Base-by-base conservation (phyloP, 2,329 filamentous ascomycete genomes). In the Macrophomina tecta region DNA sequence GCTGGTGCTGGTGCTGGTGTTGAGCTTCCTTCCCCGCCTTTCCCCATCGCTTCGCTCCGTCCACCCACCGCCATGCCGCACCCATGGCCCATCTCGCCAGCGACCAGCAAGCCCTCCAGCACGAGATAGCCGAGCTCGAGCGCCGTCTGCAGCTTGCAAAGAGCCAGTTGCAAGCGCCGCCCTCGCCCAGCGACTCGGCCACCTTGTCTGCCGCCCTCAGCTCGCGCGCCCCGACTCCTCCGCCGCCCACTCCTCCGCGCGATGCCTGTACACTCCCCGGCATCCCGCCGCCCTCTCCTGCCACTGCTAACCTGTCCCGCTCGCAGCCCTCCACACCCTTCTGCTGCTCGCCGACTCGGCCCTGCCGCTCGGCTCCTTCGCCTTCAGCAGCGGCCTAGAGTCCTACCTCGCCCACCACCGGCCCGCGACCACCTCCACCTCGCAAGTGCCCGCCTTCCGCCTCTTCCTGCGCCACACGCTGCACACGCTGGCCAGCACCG, bases 351-450 rank as follows among this genome's bases (percentile, higher is more conserved):
- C 92, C 56, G 92, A 95, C 82, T 94, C 92, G 1, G 91, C 91
- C 14, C 86, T 95, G 2, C 92, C 92, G 0, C 84, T 95, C 0
- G 92, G 92, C 67, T 92, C 91, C n/a, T 95, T 95, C 80, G 92
- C 92, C 73, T 95, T 94, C 82, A 92, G 89, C 82, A 91, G 88
- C 71, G 91, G 91, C 3, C 85, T 95, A 16, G 92, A 95, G 80
- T 94, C 91, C 48, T 94, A 90, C 77, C 87, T 94, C 18, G 89
- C 90, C 3, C 92, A 95, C 81, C 83, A 83, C 71, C 81, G 78
- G 68, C 73, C 74, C 2, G 23, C 72, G 71, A 18, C 71, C 73
- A 66, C 68, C 63, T 65, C 69, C 32, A 40, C 70, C 30, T 67
- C 72, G 8, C 76, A 77, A 68, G 56, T 77, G 9, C 69, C 75